A percentile compares a stretch with the other conserved stretches of the same genome.
These are phyloP conservation scores for Ophiorrhiza pumila DNA, from an alignment of 257 asterid species.

Conservation along the genomic window DNA sequence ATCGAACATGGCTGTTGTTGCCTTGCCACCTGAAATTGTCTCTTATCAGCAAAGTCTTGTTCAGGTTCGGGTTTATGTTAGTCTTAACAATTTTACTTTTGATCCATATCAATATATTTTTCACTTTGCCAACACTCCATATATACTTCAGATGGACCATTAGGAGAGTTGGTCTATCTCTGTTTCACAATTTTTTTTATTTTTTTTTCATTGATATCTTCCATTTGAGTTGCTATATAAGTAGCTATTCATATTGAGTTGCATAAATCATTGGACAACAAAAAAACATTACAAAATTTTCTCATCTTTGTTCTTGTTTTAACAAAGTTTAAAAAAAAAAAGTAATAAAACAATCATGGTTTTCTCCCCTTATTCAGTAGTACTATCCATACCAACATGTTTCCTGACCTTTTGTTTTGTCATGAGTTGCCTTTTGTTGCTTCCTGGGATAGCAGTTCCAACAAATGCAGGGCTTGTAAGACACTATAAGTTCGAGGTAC, in stretches of 20 bases:
- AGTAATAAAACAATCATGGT: slow-evolving; percentile 1
- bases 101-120: neutral
- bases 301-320: neutral
- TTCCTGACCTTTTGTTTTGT: slow-evolving; percentile 7
- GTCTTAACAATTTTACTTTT: slow-evolving; percentile 3
- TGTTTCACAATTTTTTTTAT: neutral
- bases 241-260: neutral
- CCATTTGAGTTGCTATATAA: slow-evolving; percentile 8
- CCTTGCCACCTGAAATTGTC: neutral
- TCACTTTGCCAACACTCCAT: slow-evolving; percentile 21
- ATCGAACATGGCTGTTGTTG: neutral
- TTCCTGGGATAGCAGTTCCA: slow-evolving; percentile 7
- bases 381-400: slow-evolving; percentile 5
- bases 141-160: slow-evolving; percentile 14
- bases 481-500: slow-evolving; percentile 15
- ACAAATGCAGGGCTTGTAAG: slow-evolving; percentile 19
- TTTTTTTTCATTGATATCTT: neutral
- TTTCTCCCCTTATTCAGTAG: neutral
- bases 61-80: too few relatives aligned
- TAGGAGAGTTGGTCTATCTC: slow-evolving; percentile 20
- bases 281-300: neutral
- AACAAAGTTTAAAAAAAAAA: neutral
- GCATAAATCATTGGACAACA: slow-evolving; percentile 4
- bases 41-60: too few relatives aligned
- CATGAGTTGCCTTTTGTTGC: slow-evolving; percentile 18